Conservation (phyloP, 2,329 filamentous ascomycete genomes). For the Tolypocladium pustulatum region DNA sequence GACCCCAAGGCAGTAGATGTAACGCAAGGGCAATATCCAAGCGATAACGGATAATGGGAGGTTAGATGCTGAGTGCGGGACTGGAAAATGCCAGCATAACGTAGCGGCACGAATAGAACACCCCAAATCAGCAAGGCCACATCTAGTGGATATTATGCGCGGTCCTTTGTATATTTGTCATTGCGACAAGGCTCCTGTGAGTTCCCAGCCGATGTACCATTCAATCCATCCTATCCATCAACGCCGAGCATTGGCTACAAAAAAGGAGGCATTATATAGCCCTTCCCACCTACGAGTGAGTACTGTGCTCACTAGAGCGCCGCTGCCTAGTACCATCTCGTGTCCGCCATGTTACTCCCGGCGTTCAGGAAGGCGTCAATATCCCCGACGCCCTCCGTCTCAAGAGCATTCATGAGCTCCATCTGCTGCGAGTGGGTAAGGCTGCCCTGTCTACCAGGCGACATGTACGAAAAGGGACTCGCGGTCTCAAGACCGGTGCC, state of each 20-base stretch:
- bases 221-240: background rate
- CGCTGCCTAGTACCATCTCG: slow-evolving; percentile 20
- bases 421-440: slow-evolving; percentile 72
- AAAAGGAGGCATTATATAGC: background rate
- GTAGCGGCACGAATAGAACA: background rate
- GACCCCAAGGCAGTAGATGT: background rate
- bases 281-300: background rate
- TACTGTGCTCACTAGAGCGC: background rate
- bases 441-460: slow-evolving; percentile 50
- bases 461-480: slow-evolving; percentile 18
- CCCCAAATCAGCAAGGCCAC: background rate
- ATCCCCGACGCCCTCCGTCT: slow-evolving; percentile 54
- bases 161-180: background rate
- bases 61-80: background rate
- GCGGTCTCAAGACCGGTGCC: slow-evolving; percentile 12
- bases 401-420: slow-evolving; percentile 72
- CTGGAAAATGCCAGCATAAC: background rate
- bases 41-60: too few species aligned
- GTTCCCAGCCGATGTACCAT: background rate
- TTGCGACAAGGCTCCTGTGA: background rate
- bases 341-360: slow-evolving; percentile 15
- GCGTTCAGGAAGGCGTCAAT: slow-evolving; percentile 49
- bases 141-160: background rate
- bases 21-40: background rate
- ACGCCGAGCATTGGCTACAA: background rate